Evolutionary conservation across 495 filamentous ascomycete species (phyloP).

Genomic region (Penicillium ochrochloron): DNA sequence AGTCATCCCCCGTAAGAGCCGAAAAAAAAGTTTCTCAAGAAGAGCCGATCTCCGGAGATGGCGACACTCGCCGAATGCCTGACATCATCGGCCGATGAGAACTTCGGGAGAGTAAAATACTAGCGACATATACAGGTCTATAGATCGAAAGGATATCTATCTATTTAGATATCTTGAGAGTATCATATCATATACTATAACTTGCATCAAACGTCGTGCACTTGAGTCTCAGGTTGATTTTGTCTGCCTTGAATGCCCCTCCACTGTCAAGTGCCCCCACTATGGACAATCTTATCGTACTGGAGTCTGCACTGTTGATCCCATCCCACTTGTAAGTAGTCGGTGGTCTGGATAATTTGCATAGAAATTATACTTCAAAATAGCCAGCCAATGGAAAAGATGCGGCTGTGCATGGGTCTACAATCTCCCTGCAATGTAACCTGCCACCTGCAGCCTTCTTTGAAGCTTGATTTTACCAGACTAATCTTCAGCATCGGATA

Average conservation of each 20-base stretch:
- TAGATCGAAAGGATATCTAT: too few species aligned
- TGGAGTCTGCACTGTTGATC: not conserved
- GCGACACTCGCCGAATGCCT: constrained; percentile 36
- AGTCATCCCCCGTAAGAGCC: constrained; percentile 2
- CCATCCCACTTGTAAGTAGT: not conserved
- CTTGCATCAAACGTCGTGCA: not conserved
- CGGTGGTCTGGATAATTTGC: too few species aligned
- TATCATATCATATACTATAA: too few species aligned
- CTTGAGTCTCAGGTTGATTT: too few species aligned
- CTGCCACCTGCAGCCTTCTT: not conserved
- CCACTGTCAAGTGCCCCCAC: constrained; percentile 13
- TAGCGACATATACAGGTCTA: not conserved
- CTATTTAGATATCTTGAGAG: too few species aligned
- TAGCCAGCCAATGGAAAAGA: constrained; percentile 1
- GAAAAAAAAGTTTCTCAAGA: constrained; percentile 28
- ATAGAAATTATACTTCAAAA: too few species aligned
- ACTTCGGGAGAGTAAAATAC: constrained; percentile 1
- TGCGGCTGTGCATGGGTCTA: constrained; percentile 1
- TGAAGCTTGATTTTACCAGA: not conserved
- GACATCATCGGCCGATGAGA: constrained; percentile 37
- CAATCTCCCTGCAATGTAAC: not conserved
- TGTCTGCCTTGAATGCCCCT: not conserved
- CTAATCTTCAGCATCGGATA: not conserved
- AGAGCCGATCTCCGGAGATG: constrained; percentile 31
- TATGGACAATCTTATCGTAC: constrained; percentile 9